Base-by-base conservation (phyloP, 2,329 filamentous ascomycete genomes). In the Alternaria alternata region DNA sequence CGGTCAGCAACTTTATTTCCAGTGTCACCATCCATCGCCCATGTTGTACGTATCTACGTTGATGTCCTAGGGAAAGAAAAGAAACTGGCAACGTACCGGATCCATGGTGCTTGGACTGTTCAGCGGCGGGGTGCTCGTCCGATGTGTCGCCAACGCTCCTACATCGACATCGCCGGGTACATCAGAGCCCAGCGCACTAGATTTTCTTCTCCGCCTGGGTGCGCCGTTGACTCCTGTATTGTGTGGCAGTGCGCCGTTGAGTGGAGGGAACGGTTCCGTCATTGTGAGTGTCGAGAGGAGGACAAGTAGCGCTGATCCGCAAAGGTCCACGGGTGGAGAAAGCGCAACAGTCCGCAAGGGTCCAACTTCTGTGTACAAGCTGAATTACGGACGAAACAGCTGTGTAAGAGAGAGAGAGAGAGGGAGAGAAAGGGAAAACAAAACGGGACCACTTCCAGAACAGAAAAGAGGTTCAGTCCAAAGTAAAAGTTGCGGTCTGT, bases 101-200 rank as follows among this genome's bases (percentile, higher is more conserved):
- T 67, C 53, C 65, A 63, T 49, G 59, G 59, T 14, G 56, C 62
- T 24, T 42, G 66, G 59, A 48, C 54, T 57, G 51, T 65, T 56
- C 55, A 65, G 43, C 43, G 71, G 68, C 43, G 69, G 69, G 18
- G 64, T 76, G 8, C 49, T 47, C 28, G 57, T 62, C 24, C 65
- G 59, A 51, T 78, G 69, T 30, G 85, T 86, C 59, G 84, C 83
- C 52, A 86, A 75, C 18, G 83, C 79, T 34, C 81, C 81, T 28
- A 78, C 83, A 63, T 81, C 81, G 39, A 81, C 86, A 69, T 86
- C 84, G 59, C 84, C 84, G 28, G 81, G 79, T 26, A 85, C 81
- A 62, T 86, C 84, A 39, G 78, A 82, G 32, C 84, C 83, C 16
- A 86, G 76, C 38, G 77, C 82, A 70, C 81, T 83, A 16, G 80